Evolutionary conservation across 176 grass and related monocot genomes (phyloP).

Genomic region (Eremochloa ophiuroides): DNA sequence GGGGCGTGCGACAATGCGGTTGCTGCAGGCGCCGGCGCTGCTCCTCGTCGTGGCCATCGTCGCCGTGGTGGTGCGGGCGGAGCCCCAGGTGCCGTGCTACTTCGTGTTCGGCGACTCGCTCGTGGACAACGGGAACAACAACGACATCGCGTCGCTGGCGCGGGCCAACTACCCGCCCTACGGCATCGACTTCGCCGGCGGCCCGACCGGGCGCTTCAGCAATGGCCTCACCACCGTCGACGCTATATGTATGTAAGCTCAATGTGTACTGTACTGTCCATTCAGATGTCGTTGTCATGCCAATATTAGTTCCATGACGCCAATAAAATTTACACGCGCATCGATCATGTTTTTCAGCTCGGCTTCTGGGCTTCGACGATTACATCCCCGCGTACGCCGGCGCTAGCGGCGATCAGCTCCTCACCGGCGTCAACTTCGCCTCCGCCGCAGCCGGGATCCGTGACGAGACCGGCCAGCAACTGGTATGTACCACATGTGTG

Average conservation of each 20-base stretch:
- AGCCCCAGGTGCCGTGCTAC: constrained; percentile 72
- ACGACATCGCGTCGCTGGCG: constrained; percentile 68
- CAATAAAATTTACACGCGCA: too few relatives aligned
- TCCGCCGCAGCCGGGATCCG: constrained; percentile 89
- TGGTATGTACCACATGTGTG: constrained; percentile 29
- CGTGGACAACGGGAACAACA: constrained; percentile 97
- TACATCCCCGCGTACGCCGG: constrained; percentile 65
- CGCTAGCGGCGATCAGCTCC: constrained; percentile 42
- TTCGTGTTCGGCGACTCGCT: constrained; percentile 88
- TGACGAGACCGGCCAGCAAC: constrained; percentile 78
- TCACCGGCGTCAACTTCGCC: constrained; percentile 85
- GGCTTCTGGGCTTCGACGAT: neutral
- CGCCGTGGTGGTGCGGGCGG: neutral
- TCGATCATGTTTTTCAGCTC: too few relatives aligned
- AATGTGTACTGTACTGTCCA: too few relatives aligned
- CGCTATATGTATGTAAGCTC: constrained; percentile 70
- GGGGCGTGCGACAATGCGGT: neutral
- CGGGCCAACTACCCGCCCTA: constrained; percentile 92
- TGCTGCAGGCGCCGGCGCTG: neutral
- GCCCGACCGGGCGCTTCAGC: constrained; percentile 72
- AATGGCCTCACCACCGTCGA: constrained; percentile 82
- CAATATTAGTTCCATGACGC: neutral
- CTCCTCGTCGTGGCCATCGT: neutral
- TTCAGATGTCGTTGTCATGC: neutral
- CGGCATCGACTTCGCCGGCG: constrained; percentile 71